phyloP scores from a whole-genome alignment of 2,329 filamentous ascomycete species.

The Claviceps purpurea region DNA sequence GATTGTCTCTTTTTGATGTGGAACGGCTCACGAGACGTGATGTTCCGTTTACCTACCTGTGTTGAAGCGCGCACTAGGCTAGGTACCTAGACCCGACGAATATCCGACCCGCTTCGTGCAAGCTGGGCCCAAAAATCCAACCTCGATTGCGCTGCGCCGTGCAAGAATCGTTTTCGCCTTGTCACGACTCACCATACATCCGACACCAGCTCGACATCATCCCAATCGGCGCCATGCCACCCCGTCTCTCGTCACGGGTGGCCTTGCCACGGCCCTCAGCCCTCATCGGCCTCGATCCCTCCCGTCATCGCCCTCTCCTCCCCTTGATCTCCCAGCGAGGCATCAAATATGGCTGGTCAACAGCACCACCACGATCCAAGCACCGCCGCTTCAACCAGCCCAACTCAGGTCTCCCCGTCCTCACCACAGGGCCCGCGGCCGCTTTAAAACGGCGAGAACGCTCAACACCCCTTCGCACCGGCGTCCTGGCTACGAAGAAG shows the following conservation, averaged over 20 bases:
- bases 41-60: too few relatives aligned
- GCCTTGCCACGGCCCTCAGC: constrained; percentile 26
- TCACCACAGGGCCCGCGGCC: constrained; percentile 45
- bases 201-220: not conserved
- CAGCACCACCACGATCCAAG: constrained; percentile 35
- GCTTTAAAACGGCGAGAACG: constrained; percentile 44
- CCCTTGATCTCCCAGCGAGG: constrained; percentile 32
- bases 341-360: constrained; percentile 49
- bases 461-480: constrained; percentile 56
- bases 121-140: too few relatives aligned
- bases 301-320: constrained; percentile 30
- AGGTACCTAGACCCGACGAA: constrained; percentile 2
- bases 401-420: constrained; percentile 40
- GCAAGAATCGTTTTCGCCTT: too few relatives aligned
- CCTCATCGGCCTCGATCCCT: constrained; percentile 12
- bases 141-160: too few relatives aligned
- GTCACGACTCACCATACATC: not conserved
- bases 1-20: too few relatives aligned
- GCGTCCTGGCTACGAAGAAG: constrained; percentile 78
- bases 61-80: too few relatives aligned
- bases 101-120: constrained; percentile 4
- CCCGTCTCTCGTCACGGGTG: constrained; percentile 30
- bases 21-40: too few relatives aligned
- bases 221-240: constrained; percentile 25
- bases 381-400: constrained; percentile 48